phyloP scores from a whole-genome alignment of 1,284 basidiomycete genomes.

The Sanghuangporus weigelae region DNA sequence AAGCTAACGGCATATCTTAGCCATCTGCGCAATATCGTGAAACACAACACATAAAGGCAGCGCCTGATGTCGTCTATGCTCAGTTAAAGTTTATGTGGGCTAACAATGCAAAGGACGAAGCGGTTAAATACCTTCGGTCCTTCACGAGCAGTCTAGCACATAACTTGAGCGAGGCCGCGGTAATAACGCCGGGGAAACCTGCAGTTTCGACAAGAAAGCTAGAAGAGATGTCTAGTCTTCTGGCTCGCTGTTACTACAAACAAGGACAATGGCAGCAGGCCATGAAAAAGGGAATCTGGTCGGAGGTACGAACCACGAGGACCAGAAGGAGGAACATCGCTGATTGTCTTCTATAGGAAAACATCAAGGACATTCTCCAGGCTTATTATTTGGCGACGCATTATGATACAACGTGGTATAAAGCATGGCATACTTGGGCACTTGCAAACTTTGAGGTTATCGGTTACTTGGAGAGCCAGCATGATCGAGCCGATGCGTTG shows the following conservation, averaged over 20 bases:
- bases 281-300: constrained; percentile 73
- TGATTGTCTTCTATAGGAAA: constrained; percentile 43
- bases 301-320: constrained; percentile 47
- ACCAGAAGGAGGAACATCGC: background rate
- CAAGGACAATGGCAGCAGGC: constrained; percentile 93
- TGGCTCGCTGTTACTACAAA: constrained; percentile 98
- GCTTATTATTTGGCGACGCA: constrained; percentile 89
- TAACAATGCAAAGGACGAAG: constrained; percentile 73
- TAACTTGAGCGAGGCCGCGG: constrained; percentile 63
- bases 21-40: constrained; percentile 19
- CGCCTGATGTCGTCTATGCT: constrained; percentile 95
- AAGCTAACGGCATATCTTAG: background rate
- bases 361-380: constrained; percentile 77
- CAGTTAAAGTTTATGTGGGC: constrained; percentile 99
- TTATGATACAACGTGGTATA: constrained; percentile 94
- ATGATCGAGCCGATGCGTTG: constrained; percentile 60
- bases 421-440: constrained; percentile 99
- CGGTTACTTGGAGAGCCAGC: constrained; percentile 70
- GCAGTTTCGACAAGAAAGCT: constrained; percentile 59
- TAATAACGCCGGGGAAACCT: constrained; percentile 36
- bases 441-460: constrained; percentile 96
- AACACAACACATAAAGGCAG: constrained; percentile 64
- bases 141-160: constrained; percentile 76
- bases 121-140: constrained; percentile 79
- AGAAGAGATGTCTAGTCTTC: constrained; percentile 76